Conservation (phyloP, 345 rosid genomes). For the Cardamine occulta region DNA sequence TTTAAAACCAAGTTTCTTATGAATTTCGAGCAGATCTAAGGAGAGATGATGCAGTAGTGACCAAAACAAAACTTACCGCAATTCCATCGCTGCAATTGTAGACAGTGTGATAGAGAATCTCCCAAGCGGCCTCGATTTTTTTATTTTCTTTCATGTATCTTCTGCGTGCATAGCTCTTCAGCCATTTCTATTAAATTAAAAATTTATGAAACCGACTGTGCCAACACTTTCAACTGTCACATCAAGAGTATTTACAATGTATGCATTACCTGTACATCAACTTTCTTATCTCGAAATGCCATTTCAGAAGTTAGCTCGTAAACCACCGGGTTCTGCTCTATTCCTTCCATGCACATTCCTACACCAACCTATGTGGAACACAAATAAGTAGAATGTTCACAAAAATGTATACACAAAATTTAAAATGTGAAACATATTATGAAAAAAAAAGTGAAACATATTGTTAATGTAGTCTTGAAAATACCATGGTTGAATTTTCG, state of each 20-base stretch:
- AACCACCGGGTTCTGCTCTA: conserved; percentile 94
- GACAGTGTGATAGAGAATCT: conserved; percentile 74
- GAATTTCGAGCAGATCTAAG: neutral
- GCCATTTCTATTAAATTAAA: conserved; percentile 63
- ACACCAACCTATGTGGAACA: conserved; percentile 72
- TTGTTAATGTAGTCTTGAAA: conserved; percentile 8
- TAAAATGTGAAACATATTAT: neutral
- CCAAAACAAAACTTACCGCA: conserved; percentile 59
- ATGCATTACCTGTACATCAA: conserved; percentile 63
- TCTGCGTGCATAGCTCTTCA: conserved; percentile 73
- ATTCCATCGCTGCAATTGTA: conserved; percentile 86
- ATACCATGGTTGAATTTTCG: conserved; percentile 90
- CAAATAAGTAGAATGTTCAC: conserved; percentile 1
- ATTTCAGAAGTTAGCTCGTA: conserved; percentile 93
- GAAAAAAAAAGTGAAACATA: neutral
- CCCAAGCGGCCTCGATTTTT: conserved; percentile 74
- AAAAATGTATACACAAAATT: neutral
- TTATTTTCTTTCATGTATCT: conserved; percentile 77
- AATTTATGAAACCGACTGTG: conserved; percentile 3
- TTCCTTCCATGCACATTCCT: conserved; percentile 98
- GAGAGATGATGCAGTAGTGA: conserved; percentile 20
- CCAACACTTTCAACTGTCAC: conserved; percentile 5
- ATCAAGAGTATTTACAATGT: neutral
- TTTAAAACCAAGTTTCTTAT: neutral
- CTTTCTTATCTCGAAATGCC: conserved; percentile 82